A percentile compares a stretch with the other conserved stretches of the same genome.
These are phyloP conservation scores for Volvox africanus DNA, from an alignment of 139 green algal genomes.

Conservation along the genomic window DNA sequence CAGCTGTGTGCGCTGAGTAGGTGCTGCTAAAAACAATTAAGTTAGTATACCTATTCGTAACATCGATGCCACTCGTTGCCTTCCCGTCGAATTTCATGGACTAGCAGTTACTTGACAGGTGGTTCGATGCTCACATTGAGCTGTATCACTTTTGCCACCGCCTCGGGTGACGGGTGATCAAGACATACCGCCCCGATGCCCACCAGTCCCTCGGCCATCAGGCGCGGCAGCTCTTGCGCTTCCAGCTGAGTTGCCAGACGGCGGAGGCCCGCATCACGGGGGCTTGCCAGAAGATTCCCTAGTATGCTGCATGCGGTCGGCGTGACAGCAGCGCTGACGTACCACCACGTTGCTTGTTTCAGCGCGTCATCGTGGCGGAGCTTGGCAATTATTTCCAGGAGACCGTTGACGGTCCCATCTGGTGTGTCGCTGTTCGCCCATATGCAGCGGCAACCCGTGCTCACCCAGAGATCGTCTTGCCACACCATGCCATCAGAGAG, in stretches of 20 bases:
- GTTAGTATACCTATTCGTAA: too few species aligned
- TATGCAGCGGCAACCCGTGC: not conserved
- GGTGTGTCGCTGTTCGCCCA: conserved; percentile 16
- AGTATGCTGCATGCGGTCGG: not conserved
- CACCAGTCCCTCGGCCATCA: conserved; percentile 9
- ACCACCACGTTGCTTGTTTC: not conserved
- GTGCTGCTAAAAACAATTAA: too few species aligned
- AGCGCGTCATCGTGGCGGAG: not conserved
- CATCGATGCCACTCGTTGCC: too few species aligned
- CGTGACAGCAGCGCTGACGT: not conserved
- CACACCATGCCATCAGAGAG: not conserved
- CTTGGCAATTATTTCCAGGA: not conserved
- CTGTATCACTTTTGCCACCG: not conserved
- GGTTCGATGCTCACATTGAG: not conserved
- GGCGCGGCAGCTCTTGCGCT: not conserved
- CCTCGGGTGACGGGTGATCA: conserved; percentile 5
- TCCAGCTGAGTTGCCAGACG: conserved; percentile 3
- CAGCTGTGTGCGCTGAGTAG: too few species aligned
- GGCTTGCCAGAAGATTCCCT: not conserved
- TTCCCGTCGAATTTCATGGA: too few species aligned
- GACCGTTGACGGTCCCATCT: conserved; percentile 5
- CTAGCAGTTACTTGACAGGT: too few species aligned
- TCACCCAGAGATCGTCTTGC: not conserved
- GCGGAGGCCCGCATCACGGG: not conserved
- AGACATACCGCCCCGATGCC: conserved; percentile 9